Evolutionary conservation across 176 grass and related monocot species (phyloP), one percentile per base, ranked within the genome.

Genomic region (Musa acuminata): DNA sequence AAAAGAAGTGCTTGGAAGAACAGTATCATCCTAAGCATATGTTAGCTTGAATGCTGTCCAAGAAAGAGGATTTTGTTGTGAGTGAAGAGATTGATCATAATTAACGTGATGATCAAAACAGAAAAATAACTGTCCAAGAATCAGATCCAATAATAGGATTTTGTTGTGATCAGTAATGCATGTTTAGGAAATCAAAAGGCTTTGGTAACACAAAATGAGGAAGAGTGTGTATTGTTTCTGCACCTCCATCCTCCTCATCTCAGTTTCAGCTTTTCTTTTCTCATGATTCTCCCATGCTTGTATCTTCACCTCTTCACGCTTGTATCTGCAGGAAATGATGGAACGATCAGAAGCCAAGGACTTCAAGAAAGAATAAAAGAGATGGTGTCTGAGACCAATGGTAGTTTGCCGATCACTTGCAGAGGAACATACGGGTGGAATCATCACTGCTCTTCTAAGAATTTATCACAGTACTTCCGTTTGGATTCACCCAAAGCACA

Each of bases 251-350:
- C 71, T 97, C 85, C 84, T 93, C 90, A 97, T 85, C 84, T 93
- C 90, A 54, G 79, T 74, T 82, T 97, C 85, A 67, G 85, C 90
- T 79, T 87, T 97, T 52, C 90, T 77, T 79, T 88, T 97, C 80
- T 93, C 90, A 13, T 97, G 94, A 78, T 97, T 93, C 80, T 93
- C 94, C 94, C 94, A 97, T 2, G 94, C 94, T 67, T 97, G 90
- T 75, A 97, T 97, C 74, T 90, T 85, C 80, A 93, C 82, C 75
- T 97, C 94, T 71, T 97, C 87, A 24, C 87, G 80, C 76, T 93
- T 97, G 80, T 91, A 97, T 74, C 94, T 97, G 72, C 72, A 78
- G 70, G 13, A 58, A 48, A 53, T 2, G 19, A 59, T 10, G 6
- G 20, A 49, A 49, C 49, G 16, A 12, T 69, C 35, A 43, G 35